A percentile compares a stretch with the other conserved stretches of the same genome.
These are phyloP conservation scores for Geranomyces variabilis DNA, from an alignment of 192 early-diverging fungal genomes.

Conservation along the genomic window DNA sequence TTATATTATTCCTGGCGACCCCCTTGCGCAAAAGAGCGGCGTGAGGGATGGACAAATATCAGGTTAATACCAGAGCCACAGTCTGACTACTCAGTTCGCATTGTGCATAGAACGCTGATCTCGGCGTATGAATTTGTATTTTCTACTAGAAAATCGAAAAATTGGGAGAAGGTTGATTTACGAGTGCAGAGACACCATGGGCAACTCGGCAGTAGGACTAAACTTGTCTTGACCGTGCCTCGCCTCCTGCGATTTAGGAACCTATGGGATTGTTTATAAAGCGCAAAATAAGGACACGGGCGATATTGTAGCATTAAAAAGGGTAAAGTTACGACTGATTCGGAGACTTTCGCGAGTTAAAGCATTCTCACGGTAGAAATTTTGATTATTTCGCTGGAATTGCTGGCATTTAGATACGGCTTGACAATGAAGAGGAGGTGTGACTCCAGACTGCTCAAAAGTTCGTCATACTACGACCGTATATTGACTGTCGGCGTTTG, in stretches of 20 bases:
- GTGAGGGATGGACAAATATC: conserved; percentile 17
- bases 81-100: background rate
- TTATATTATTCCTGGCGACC: no score
- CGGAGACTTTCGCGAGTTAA: background rate
- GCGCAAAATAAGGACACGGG: conserved; percentile 91
- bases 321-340: conserved; percentile 1
- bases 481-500: background rate
- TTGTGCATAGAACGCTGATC: background rate
- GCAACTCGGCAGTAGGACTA: background rate
- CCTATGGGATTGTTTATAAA: conserved; percentile 99
- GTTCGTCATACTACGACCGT: background rate
- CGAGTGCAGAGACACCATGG: no score
- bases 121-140: background rate
- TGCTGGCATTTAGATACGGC: conserved; percentile 55
- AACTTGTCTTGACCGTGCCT: background rate
- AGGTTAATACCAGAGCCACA: background rate
- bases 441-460: background rate
- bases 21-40: no score
- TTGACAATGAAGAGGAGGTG: conserved; percentile 57
- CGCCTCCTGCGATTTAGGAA: conserved; percentile 44
- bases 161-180: conserved; percentile 20
- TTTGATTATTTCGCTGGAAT: no score
- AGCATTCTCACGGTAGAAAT: background rate
- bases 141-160: conserved; percentile 25
- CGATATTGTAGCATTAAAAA: conserved; percentile 96